Percentiles rank a stretch among this genome's conserved stretches.
phyloP scores from a whole-genome alignment of 345 rosid genomes.

The Acer yangbiense region DNA sequence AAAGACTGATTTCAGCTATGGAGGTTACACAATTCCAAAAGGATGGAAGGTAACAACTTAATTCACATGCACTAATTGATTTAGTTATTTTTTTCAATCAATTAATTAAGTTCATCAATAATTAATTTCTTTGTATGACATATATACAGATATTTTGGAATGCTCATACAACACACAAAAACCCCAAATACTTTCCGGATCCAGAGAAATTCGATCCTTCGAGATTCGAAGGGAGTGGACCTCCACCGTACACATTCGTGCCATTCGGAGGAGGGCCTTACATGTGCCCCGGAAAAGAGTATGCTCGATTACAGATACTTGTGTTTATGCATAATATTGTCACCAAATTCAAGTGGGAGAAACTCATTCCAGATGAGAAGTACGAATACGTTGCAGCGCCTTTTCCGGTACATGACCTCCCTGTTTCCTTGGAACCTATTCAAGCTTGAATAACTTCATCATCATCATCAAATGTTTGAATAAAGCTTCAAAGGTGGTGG shows the following conservation, averaged over 20 bases:
- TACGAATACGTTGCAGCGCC: constrained; percentile 29
- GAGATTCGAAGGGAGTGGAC: constrained; percentile 27
- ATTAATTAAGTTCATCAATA: too few species aligned
- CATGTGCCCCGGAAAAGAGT: constrained; percentile 36
- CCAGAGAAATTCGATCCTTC: constrained; percentile 38
- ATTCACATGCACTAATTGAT: too few species aligned
- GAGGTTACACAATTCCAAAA: constrained; percentile 31
- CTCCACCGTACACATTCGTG: constrained; percentile 26
- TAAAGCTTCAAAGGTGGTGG: neutral
- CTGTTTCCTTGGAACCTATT: constrained; percentile 14
- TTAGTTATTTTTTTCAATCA: too few species aligned
- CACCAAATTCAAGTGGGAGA: constrained; percentile 25
- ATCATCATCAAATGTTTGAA: neutral
- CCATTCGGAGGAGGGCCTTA: constrained; percentile 39
- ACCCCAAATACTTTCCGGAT: constrained; percentile 29
- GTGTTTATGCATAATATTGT: constrained; percentile 29
- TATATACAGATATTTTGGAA: constrained; percentile 35
- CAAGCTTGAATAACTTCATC: neutral
- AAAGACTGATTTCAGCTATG: constrained; percentile 25
- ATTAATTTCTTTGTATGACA: too few species aligned
- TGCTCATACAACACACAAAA: constrained; percentile 26
- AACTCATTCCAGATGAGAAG: constrained; percentile 24
- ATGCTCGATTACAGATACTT: constrained; percentile 31
- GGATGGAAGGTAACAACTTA: constrained; percentile 33
- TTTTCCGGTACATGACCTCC: constrained; percentile 26